Percentiles rank a stretch among this genome's conserved stretches.
Evolutionary conservation across 257 asterid genomes (phyloP).

Genomic region (Fraxinus excelsior): DNA sequence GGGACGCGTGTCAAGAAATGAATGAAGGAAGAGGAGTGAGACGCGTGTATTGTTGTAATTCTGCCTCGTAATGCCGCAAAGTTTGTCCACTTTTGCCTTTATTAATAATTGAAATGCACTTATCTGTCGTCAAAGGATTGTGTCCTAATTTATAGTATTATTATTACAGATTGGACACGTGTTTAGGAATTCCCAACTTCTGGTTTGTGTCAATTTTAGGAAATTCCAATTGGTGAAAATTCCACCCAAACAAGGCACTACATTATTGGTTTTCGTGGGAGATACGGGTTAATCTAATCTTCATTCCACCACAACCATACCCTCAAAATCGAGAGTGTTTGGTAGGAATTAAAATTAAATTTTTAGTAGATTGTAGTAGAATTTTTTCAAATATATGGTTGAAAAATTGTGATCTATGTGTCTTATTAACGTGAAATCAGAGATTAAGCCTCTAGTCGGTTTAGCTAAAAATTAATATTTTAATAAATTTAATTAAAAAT

Average conservation of each 20-base stretch:
- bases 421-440: no score
- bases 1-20: neutral
- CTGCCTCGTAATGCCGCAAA: slow-evolving; percentile 2
- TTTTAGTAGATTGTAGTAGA: no score
- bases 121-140: neutral
- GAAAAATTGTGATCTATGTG: no score
- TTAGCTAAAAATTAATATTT: no score
- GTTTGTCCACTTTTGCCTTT: neutral
- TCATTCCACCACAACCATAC: no score
- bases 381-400: no score
- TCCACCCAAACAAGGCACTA: neutral
- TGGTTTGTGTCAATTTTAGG: neutral
- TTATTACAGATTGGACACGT: neutral
- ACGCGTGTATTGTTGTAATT: neutral
- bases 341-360: no score
- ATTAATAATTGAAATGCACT: neutral
- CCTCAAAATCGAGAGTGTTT: no score
- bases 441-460: no score
- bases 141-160: neutral
- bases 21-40: neutral
- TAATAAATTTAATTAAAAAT: no score
- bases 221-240: neutral
- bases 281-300: no score
- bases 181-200: neutral
- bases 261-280: no score